A percentile compares a stretch with the other conserved stretches of the same genome.
Conservation (phyloP, 202 grass and related monocot species). For the Alloteropsis angusta region DNA sequence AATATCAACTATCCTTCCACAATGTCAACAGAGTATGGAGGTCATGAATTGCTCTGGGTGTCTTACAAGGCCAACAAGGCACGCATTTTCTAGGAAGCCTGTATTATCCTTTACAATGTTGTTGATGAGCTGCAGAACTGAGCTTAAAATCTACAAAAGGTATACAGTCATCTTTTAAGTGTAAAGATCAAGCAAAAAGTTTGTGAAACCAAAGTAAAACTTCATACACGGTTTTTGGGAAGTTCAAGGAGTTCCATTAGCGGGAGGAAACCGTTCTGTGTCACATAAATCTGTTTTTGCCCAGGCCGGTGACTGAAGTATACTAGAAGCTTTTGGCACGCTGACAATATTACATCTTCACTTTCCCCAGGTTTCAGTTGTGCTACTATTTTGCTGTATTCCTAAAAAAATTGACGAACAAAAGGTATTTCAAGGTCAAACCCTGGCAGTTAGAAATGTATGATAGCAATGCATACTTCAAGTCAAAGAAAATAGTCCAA, state of each 20-base stretch:
- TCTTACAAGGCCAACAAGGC: constrained; percentile 96
- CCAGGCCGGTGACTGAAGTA: constrained; percentile 74
- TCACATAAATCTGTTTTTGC: constrained; percentile 87
- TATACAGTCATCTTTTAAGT: constrained; percentile 7
- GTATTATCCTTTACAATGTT: constrained; percentile 78
- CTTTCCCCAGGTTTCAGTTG: constrained; percentile 75
- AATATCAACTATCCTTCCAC: constrained; percentile 22
- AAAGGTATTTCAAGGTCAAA: constrained; percentile 9
- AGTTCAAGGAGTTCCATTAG: constrained; percentile 93
- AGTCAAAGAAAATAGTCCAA: background rate
- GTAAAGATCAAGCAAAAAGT: background rate
- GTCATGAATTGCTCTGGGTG: constrained; percentile 25
- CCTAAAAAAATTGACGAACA: constrained; percentile 46
- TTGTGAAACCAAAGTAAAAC: constrained; percentile 21
- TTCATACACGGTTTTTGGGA: constrained; percentile 76
- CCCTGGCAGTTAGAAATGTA: background rate
- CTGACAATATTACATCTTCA: constrained; percentile 85
- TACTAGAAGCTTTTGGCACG: constrained; percentile 76
- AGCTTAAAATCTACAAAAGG: constrained; percentile 60
- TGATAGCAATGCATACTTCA: background rate
- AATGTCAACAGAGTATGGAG: constrained; percentile 17
- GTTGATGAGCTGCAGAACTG: constrained; percentile 95
- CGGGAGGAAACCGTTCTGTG: constrained; percentile 85
- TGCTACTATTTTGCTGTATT: constrained; percentile 93
- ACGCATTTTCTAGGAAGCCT: constrained; percentile 86